Percentiles rank a stretch among this genome's conserved stretches.
phyloP scores from a whole-genome alignment of 2,329 filamentous ascomycete species.

The Parastagonospora nodorum region DNA sequence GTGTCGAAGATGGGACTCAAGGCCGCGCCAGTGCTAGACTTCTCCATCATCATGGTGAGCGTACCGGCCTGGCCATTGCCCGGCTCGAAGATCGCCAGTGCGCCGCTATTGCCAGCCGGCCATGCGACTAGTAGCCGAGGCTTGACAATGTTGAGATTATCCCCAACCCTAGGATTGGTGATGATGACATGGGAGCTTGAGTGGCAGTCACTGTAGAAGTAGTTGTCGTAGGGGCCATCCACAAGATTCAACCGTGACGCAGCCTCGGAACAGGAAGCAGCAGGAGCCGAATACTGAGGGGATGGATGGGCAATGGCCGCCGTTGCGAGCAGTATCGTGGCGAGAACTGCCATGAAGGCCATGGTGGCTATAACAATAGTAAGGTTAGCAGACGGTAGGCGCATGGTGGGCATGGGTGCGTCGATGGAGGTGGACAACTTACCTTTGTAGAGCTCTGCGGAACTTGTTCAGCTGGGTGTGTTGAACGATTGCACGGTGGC shows the following conservation, averaged over 20 bases:
- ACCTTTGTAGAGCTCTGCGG: neutral
- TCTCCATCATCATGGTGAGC: constrained; percentile 59
- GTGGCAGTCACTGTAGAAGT: constrained; percentile 69
- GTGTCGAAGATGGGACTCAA: constrained; percentile 54
- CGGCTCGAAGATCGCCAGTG: constrained; percentile 62
- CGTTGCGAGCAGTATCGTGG: too few species aligned
- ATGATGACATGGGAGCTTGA: constrained; percentile 64
- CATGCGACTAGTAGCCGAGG: constrained; percentile 66
- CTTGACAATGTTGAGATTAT: constrained; percentile 60
- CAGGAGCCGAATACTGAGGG: too few species aligned
- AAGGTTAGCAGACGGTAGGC: neutral
- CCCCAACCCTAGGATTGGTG: constrained; percentile 61
- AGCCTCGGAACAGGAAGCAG: constrained; percentile 11
- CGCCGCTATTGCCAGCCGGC: constrained; percentile 69
- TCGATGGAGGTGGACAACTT: neutral
- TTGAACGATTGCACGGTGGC: too few species aligned
- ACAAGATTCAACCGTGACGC: constrained; percentile 51
- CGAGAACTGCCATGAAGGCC: neutral
- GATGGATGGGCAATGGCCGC: too few species aligned
- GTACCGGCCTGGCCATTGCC: constrained; percentile 59
- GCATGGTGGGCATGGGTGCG: neutral
- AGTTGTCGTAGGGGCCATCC: constrained; percentile 66
- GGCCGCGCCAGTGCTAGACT: constrained; percentile 51
- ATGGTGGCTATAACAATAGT: neutral
- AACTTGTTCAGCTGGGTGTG: neutral